Conservation (phyloP, 345 rosid species). For the Moricandia arvensis region DNA sequence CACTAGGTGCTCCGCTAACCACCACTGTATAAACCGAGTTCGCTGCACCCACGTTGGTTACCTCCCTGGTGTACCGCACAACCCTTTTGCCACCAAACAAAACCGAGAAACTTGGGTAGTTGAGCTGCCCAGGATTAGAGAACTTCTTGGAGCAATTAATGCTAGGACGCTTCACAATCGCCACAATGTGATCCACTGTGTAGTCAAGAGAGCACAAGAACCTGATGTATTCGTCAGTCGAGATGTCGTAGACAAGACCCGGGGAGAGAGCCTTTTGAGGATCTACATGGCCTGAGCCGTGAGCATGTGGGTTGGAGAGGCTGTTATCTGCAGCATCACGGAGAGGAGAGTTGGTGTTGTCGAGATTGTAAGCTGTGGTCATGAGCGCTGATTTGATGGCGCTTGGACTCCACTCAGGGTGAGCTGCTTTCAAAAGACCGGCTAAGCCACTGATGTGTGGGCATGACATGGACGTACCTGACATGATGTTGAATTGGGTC, state of each 20-base stretch:
- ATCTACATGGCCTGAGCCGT: slow-evolving; percentile 86
- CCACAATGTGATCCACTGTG: slow-evolving; percentile 52
- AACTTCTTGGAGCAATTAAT: slow-evolving; percentile 59
- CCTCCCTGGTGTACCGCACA: slow-evolving; percentile 66
- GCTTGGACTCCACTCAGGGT: slow-evolving; percentile 90
- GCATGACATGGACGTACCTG: no score
- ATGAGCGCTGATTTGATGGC: slow-evolving; percentile 88
- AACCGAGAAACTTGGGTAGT: slow-evolving; percentile 89
- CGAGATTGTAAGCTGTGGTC: slow-evolving; percentile 61
- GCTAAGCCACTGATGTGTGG: slow-evolving; percentile 92
- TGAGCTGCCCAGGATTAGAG: slow-evolving; percentile 71
- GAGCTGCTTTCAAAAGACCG: slow-evolving; percentile 78
- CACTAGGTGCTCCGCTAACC: slow-evolving; percentile 48
- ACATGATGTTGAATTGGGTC: slow-evolving; percentile 65
- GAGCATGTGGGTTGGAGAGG: slow-evolving; percentile 61
- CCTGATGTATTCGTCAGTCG: slow-evolving; percentile 57
- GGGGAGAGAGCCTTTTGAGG: slow-evolving; percentile 78
- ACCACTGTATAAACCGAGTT: slow-evolving; percentile 53
- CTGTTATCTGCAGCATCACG: slow-evolving; percentile 60
- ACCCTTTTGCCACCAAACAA: slow-evolving; percentile 61
- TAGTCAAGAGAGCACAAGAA: slow-evolving; percentile 81
- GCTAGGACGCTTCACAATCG: slow-evolving; percentile 64
- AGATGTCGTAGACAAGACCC: slow-evolving; percentile 77
- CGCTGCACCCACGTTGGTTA: slow-evolving; percentile 77
- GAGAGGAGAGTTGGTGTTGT: slow-evolving; percentile 70